Evolutionary conservation across 2,329 filamentous ascomycete genomes (phyloP).

Genomic region (Cercospora nicotianae): DNA sequence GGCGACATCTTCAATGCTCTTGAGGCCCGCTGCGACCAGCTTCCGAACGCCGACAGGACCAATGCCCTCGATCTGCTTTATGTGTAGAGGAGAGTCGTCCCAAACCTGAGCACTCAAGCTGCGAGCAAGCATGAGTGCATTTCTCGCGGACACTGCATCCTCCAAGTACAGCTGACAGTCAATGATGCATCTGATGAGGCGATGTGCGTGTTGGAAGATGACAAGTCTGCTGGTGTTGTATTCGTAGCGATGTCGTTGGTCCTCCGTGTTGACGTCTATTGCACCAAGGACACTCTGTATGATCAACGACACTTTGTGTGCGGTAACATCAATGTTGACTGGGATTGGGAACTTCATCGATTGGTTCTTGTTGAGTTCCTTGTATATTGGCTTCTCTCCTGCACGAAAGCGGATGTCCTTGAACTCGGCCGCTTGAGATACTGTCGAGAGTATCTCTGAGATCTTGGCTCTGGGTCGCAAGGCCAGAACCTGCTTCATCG

Average conservation of each 20-base stretch:
- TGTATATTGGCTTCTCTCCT: constrained; percentile 68
- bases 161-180: constrained; percentile 65
- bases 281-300: constrained; percentile 73
- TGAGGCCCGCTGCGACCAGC: constrained; percentile 69
- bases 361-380: constrained; percentile 67
- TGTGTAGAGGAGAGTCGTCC: constrained; percentile 78
- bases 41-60: constrained; percentile 75
- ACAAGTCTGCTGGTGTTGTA: constrained; percentile 61
- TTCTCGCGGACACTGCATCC: constrained; percentile 67
- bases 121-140: constrained; percentile 74
- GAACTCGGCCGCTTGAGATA: constrained; percentile 72
- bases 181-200: constrained; percentile 72
- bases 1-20: constrained; percentile 69
- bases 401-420: constrained; percentile 68
- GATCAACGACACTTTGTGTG: constrained; percentile 75
- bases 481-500: constrained; percentile 69
- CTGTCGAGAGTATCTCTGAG: constrained; percentile 64
- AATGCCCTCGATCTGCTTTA: constrained; percentile 79
- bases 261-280: constrained; percentile 61
- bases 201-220: constrained; percentile 68
- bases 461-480: constrained; percentile 62
- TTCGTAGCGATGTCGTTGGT: constrained; percentile 57
- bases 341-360: constrained; percentile 71
- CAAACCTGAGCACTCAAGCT: constrained; percentile 74
- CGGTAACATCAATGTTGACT: constrained; percentile 62